Conservation (phyloP, 306 rosid genomes). For the Prunus dulcis region DNA sequence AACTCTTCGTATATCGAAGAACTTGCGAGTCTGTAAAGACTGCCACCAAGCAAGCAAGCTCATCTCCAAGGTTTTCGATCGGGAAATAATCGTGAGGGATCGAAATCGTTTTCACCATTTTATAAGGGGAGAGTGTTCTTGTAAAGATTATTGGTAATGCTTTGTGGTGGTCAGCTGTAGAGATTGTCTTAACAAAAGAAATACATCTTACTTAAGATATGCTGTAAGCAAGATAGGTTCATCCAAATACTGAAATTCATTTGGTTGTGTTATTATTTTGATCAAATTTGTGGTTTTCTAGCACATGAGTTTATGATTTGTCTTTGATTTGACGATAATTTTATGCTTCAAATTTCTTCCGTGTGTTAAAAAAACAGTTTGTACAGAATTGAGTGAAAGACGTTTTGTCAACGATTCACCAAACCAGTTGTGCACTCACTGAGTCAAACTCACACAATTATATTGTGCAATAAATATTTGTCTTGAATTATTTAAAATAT, state of each 20-base stretch:
- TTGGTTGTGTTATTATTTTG: neutral
- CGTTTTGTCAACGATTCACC: neutral
- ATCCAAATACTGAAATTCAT: neutral
- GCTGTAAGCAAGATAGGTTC: neutral
- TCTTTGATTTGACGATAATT: neutral
- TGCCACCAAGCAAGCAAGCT: constrained; percentile 64
- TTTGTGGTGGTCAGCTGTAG: neutral
- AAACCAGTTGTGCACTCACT: neutral
- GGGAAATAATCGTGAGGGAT: constrained; percentile 57
- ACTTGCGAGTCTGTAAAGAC: constrained; percentile 59
- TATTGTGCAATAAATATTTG: neutral
- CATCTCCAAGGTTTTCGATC: constrained; percentile 41
- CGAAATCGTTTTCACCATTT: constrained; percentile 72
- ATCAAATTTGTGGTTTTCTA: neutral
- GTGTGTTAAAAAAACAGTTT: neutral
- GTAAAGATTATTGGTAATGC: constrained; percentile 52
- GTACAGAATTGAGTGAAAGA: neutral
- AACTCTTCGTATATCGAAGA: constrained; percentile 55
- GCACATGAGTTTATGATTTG: neutral
- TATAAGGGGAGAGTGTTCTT: constrained; percentile 53
- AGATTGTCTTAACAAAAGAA: neutral
- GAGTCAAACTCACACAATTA: constrained; percentile 10
- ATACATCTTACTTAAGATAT: neutral
- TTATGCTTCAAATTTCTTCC: neutral
- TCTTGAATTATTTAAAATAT: neutral